Conservation (phyloP, 331 rosid genomes). For the Erythrophleum ivorense region DNA sequence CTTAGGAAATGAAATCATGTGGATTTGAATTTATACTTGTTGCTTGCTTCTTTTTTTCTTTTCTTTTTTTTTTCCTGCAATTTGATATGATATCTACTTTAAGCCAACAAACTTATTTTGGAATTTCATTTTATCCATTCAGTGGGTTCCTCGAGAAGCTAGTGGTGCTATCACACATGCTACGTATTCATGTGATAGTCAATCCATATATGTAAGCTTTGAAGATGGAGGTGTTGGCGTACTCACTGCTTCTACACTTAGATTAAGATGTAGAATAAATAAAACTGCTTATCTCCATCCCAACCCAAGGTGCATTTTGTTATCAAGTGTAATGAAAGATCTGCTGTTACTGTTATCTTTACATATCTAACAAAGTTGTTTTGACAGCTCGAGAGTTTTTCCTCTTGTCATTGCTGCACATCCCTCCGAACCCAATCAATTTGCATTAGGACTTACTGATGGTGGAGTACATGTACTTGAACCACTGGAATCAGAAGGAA, state of each 20-base stretch:
- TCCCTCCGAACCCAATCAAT: constrained; percentile 92
- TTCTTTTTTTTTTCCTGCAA: background rate
- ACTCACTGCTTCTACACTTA: constrained; percentile 79
- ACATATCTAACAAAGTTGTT: background rate
- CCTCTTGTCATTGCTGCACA: constrained; percentile 97
- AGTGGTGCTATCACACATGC: constrained; percentile 98
- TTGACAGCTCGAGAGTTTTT: constrained; percentile 72
- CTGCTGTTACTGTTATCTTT: background rate
- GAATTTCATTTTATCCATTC: constrained; percentile 36
- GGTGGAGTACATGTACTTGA: constrained; percentile 93
- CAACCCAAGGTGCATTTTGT: constrained; percentile 71
- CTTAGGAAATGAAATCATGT: background rate
- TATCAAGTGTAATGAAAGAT: constrained; percentile 29
- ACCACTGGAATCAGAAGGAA: constrained; percentile 92
- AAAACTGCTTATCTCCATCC: constrained; percentile 83
- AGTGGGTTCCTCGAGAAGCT: constrained; percentile 83
- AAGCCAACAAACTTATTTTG: constrained; percentile 22
- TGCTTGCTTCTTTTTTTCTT: constrained; percentile 31
- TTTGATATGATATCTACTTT: constrained; percentile 32
- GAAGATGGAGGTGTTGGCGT: constrained; percentile 93
- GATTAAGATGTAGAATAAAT: constrained; percentile 88
- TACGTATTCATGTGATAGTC: constrained; percentile 91
- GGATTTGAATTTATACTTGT: constrained; percentile 20
- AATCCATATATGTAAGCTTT: constrained; percentile 84
- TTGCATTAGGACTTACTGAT: constrained; percentile 91